Evolutionary conservation across 176 grass and related monocot genomes (phyloP).

Genomic region (Cocos nucifera): DNA sequence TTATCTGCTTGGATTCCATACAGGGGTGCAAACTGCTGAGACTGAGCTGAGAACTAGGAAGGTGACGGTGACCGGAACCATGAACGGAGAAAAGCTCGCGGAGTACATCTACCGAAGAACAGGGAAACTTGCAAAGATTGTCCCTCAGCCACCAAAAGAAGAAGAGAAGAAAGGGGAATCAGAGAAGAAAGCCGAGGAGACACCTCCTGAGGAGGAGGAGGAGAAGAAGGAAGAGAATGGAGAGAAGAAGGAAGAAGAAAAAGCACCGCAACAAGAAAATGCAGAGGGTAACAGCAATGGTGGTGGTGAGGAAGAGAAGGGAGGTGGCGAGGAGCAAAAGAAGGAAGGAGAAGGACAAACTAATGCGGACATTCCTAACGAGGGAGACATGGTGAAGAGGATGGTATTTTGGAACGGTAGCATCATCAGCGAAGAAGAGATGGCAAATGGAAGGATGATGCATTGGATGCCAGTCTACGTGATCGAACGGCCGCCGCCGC

Average conservation of each 20-base stretch:
- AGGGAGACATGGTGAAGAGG: slow-evolving; percentile 53
- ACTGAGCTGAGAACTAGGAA: slow-evolving; percentile 33
- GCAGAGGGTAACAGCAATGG: background rate
- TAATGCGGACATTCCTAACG: slow-evolving; percentile 14
- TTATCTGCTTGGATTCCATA: background rate
- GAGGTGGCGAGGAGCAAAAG: slow-evolving; percentile 13
- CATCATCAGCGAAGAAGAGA: slow-evolving; percentile 34
- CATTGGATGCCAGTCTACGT: slow-evolving; percentile 32
- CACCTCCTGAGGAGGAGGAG: slow-evolving; percentile 14
- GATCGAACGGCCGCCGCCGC: slow-evolving; percentile 32
- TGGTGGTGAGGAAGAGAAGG: slow-evolving; percentile 22
- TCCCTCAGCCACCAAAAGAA: slow-evolving; percentile 30
- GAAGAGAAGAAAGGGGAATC: slow-evolving; percentile 34
- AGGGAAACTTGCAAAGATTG: slow-evolving; percentile 50
- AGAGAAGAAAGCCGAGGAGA: slow-evolving; percentile 19
- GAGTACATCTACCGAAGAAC: slow-evolving; percentile 65
- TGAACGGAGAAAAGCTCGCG: slow-evolving; percentile 31
- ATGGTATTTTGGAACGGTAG: slow-evolving; percentile 43
- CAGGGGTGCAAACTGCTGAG: slow-evolving; percentile 49
- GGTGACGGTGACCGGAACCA: slow-evolving; percentile 51
- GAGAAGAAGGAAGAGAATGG: background rate
- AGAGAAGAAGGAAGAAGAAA: slow-evolving; percentile 36
- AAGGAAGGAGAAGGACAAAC: slow-evolving; percentile 18
- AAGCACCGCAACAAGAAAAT: slow-evolving; percentile 5
- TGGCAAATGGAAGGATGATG: slow-evolving; percentile 39